Evolutionary conservation across 2,329 filamentous ascomycete species (phyloP), one percentile per base, ranked within the genome.

Genomic region (Penicillium sp.): DNA sequence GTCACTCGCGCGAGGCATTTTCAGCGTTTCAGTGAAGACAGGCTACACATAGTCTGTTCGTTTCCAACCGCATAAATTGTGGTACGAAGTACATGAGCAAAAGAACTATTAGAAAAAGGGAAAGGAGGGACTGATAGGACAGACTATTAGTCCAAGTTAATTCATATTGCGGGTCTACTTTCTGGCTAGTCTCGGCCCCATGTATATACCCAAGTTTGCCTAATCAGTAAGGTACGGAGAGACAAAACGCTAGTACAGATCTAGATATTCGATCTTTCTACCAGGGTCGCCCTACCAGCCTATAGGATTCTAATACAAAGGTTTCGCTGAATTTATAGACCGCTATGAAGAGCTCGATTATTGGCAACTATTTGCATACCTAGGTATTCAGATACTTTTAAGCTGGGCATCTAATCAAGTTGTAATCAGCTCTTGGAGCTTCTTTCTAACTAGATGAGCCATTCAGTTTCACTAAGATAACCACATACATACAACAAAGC

Each of bases 21-120:
- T 14, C 24, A 24, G 32, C 6, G 22, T 46, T 39, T 32, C 18
- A 46, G 27, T 34, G 37, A 46, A 36, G 26, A 10, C 23, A 28
- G 16, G 24, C 23, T 16, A 18, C 20, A 14, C n/a, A 23, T 31
- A 23, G 20, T 28, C 16, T 22, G 28, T 40, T 26, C 16, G 27
- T 37, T 44, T 10, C 24, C 36, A 28, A 29, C 42, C 36, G 43
- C 31, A 47, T 40, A 26, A 37, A 18, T 44, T 27, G 44, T 37
- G 36, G 35, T 14, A 50, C 34, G 47, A 50, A 8, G 31, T 40
- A 44, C 40, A 50, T 16, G 47, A 50, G 40, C 44, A 29, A 44
- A 36, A 47, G 18, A 36, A 36, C 27, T 35, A 36, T 16, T 14
- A 38, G 35, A 35, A n/a, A 11, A 14, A 14, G 22, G 11, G 31